Evolutionary conservation across 2,329 filamentous ascomycete species (phyloP).

Genomic region (Coniochaeta prunicola): DNA sequence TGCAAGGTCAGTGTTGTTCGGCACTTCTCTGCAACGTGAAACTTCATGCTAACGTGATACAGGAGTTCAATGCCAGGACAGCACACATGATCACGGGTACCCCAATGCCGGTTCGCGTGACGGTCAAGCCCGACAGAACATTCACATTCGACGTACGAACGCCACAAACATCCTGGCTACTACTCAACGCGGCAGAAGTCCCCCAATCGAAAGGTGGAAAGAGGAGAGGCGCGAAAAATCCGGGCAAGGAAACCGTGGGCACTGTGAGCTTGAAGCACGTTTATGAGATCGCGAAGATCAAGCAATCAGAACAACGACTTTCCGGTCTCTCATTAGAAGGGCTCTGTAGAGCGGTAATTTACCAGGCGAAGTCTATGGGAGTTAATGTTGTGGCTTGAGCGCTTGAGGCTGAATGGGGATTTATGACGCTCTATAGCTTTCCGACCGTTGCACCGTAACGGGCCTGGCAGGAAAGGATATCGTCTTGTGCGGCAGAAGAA

Average conservation of each 20-base stretch:
- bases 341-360: constrained; percentile 67
- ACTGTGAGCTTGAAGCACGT: constrained; percentile 89
- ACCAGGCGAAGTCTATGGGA: constrained; percentile 68
- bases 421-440: neutral
- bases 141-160: constrained; percentile 93
- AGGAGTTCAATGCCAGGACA: constrained; percentile 98
- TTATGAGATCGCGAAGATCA: constrained; percentile 97
- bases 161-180: constrained; percentile 84
- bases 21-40: neutral
- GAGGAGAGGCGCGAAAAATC: constrained; percentile 68
- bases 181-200: constrained; percentile 76
- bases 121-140: constrained; percentile 83
- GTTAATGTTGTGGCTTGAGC: constrained; percentile 59
- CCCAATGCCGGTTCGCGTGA: constrained; percentile 84
- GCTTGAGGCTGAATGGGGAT: neutral
- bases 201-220: constrained; percentile 66
- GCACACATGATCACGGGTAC: constrained; percentile 75
- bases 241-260: constrained; percentile 72
- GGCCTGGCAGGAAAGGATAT: neutral
- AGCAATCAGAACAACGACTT: constrained; percentile 69
- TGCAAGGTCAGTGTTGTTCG: constrained; percentile 65
- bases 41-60: constrained; percentile 2
- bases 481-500: neutral
- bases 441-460: neutral
- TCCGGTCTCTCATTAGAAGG: constrained; percentile 65